Percentiles rank a stretch among this genome's conserved stretches.
Evolutionary conservation across 2,329 filamentous ascomycete genomes (phyloP).

Genomic region (Penicillium sp.): DNA sequence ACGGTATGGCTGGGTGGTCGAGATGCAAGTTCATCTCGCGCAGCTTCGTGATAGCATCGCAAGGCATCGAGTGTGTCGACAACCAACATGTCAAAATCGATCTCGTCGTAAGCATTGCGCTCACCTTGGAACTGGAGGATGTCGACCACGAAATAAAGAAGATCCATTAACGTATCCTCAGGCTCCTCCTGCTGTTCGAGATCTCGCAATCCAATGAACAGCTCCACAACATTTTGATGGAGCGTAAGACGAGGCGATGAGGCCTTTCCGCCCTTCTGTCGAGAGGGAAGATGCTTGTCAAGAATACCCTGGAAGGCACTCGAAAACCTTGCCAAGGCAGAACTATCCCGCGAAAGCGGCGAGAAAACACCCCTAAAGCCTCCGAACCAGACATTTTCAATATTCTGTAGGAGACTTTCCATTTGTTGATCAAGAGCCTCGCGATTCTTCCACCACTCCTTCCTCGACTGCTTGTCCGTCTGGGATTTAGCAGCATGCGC

Average conservation of each 20-base stretch:
- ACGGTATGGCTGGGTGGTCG: slow-evolving; percentile 64
- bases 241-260: slow-evolving; percentile 53
- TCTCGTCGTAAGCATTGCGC: slow-evolving; percentile 93
- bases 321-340: slow-evolving; percentile 71
- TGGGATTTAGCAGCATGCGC: slow-evolving; percentile 74
- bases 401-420: slow-evolving; percentile 73
- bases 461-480: slow-evolving; percentile 69
- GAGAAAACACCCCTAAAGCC: slow-evolving; percentile 95
- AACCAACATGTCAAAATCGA: slow-evolving; percentile 90
- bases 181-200: slow-evolving; percentile 69
- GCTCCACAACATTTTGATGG: slow-evolving; percentile 70
- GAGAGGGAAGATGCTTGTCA: slow-evolving; percentile 80
- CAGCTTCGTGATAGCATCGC: slow-evolving; percentile 66
- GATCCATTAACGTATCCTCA: slow-evolving; percentile 84
- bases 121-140: slow-evolving; percentile 96
- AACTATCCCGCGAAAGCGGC: slow-evolving; percentile 61
- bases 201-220: slow-evolving; percentile 83
- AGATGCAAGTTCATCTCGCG: slow-evolving; percentile 34
- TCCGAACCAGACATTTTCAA: slow-evolving; percentile 91
- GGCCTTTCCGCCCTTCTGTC: slow-evolving; percentile 59
- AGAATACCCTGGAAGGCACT: slow-evolving; percentile 75
- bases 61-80: slow-evolving; percentile 85
- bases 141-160: slow-evolving; percentile 94
- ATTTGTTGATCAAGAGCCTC: slow-evolving; percentile 76
- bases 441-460: slow-evolving; percentile 85